These are phyloP conservation scores for Populus hybrid DNA, from an alignment of 441 rosid species.

Conservation along the genomic window DNA sequence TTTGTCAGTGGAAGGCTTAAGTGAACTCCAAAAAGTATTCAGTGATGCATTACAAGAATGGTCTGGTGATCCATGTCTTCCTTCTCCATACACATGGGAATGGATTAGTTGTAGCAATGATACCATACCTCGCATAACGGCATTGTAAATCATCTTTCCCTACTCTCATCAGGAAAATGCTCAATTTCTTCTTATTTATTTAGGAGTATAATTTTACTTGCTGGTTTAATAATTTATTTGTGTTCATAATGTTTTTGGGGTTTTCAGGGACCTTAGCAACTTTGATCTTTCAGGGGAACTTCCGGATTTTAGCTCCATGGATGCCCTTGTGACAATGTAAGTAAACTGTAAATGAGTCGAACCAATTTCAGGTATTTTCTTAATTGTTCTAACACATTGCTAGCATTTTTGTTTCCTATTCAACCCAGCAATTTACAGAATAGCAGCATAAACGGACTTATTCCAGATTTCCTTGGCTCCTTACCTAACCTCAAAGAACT, in stretches of 20 bases:
- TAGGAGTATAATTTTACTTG: too few species aligned
- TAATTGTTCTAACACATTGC: not conserved
- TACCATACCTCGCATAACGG: conserved; percentile 34
- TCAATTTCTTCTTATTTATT: not conserved
- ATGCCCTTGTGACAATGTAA: conserved; percentile 36
- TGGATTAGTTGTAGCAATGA: conserved; percentile 39
- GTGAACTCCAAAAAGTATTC: conserved; percentile 16
- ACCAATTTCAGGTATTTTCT: not conserved
- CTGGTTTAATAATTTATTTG: conserved; percentile 2
- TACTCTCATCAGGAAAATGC: not conserved
- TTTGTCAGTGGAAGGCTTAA: conserved; percentile 31
- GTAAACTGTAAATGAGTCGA: conserved; percentile 18
- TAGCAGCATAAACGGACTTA: conserved; percentile 29
- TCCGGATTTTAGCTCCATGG: conserved; percentile 46
- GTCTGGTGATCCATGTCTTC: conserved; percentile 51
- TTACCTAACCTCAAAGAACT: conserved; percentile 29
- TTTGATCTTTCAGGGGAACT: conserved; percentile 32
- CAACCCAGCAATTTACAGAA: conserved; percentile 32
- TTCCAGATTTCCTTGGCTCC: conserved; percentile 36
- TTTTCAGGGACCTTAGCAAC: conserved; percentile 34
- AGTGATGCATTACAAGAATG: conserved; percentile 19
- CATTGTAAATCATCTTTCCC: conserved; percentile 28
- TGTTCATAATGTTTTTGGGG: conserved; percentile 21
- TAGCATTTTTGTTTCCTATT: not conserved
- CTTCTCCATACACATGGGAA: conserved; percentile 40